Conservation (phyloP, 495 filamentous ascomycete genomes). For the Usnea hakonensis region DNA sequence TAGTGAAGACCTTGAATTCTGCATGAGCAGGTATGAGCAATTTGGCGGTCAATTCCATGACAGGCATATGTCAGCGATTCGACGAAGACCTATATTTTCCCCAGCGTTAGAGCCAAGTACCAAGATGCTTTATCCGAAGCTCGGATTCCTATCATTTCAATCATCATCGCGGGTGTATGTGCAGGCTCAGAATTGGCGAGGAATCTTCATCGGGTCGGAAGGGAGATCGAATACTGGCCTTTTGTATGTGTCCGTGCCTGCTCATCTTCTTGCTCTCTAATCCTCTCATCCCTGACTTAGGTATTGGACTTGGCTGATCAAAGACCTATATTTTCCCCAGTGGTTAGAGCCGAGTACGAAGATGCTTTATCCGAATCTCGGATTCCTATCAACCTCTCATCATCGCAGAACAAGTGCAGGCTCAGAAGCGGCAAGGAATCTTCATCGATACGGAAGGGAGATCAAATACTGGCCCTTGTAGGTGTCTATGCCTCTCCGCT, state of each 20-base stretch:
- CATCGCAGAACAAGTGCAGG: not conserved
- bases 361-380: not conserved
- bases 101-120: not conserved
- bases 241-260: not conserved
- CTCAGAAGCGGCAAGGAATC: not conserved
- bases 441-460: not conserved
- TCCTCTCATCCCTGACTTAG: not conserved
- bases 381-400: not conserved
- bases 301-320: not conserved
- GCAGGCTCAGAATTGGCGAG: not conserved
- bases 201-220: not conserved
- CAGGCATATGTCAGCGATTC: too few species aligned
- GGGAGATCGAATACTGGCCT: not conserved
- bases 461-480: not conserved
- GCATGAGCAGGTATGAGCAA: not conserved
- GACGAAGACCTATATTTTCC: not conserved
- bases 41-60: not conserved
- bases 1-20: not conserved
- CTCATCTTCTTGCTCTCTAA: not conserved
- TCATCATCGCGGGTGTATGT: not conserved
- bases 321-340: not conserved
- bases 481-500: not conserved
- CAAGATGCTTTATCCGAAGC: not conserved
- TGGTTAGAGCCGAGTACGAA: not conserved
- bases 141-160: not conserved